Evolutionary conservation across 2,329 filamentous ascomycete species (phyloP).

Genomic region (Aspergillus quadrilineatus): DNA sequence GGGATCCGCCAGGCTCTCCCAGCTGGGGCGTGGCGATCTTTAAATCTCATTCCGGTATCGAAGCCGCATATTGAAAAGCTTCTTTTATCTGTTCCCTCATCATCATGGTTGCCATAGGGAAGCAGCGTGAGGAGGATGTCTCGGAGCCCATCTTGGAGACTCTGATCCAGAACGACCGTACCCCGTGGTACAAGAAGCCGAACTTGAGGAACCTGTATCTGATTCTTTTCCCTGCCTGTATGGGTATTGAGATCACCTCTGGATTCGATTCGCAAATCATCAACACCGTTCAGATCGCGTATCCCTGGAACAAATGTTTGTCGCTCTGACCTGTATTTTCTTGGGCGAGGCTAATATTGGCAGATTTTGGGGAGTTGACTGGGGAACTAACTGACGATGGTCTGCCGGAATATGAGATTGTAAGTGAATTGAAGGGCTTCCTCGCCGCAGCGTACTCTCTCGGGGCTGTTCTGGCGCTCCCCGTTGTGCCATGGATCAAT

Average conservation of each 20-base stretch:
- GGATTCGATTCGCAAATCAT: constrained; percentile 58
- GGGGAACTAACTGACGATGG: constrained; percentile 21
- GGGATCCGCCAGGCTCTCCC: background rate
- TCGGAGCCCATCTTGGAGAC: constrained; percentile 24
- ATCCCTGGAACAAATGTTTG: constrained; percentile 40
- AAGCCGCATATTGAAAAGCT: background rate
- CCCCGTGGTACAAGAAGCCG: constrained; percentile 58
- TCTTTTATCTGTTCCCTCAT: background rate
- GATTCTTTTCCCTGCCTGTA: constrained; percentile 59
- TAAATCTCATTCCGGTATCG: too few species aligned
- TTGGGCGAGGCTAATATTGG: constrained; percentile 8
- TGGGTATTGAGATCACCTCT: constrained; percentile 63
- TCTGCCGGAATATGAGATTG: constrained; percentile 20
- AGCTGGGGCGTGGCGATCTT: too few species aligned
- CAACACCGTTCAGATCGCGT: constrained; percentile 45
- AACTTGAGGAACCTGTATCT: constrained; percentile 59
- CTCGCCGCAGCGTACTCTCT: constrained; percentile 61
- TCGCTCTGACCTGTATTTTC: background rate
- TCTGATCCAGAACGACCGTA: constrained; percentile 35
- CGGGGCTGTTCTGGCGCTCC: constrained; percentile 58
- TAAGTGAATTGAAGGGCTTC: constrained; percentile 45
- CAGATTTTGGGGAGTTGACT: constrained; percentile 25
- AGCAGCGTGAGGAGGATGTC: constrained; percentile 27
- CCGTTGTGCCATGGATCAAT: constrained; percentile 57
- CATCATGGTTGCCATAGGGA: constrained; percentile 23